phyloP scores from a whole-genome alignment of 169 alveolate genomes.

The Eimeria zaria region DNA sequence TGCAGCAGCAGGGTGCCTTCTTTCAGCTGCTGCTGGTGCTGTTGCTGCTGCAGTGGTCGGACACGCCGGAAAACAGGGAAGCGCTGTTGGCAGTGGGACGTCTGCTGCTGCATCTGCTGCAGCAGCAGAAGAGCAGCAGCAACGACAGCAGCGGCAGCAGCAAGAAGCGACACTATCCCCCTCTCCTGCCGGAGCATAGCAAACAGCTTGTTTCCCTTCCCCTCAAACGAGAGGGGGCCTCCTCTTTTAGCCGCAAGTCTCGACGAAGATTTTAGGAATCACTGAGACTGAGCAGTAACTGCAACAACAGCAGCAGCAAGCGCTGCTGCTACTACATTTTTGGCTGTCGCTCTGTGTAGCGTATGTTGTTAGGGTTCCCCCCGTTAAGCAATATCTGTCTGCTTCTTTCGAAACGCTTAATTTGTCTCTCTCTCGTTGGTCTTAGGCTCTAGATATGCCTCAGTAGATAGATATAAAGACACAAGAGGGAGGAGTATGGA shows the following conservation, averaged over 20 bases:
- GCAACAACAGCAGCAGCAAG: background rate
- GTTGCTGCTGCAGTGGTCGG: constrained; percentile 30
- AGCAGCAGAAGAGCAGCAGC: constrained; percentile 6
- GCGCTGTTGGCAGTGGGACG: constrained; percentile 25
- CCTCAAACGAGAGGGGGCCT: background rate
- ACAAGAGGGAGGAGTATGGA: background rate
- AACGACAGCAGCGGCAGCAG: background rate
- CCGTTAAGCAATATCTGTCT: background rate
- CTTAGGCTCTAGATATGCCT: background rate
- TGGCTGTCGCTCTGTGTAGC: background rate
- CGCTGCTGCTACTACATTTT: background rate
- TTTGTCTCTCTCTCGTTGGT: background rate
- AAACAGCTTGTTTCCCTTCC: background rate
- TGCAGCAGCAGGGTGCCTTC: constrained; percentile 51
- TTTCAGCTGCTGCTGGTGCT: constrained; percentile 23
- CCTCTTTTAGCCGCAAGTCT: background rate
- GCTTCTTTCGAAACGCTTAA: background rate
- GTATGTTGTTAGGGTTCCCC: background rate
- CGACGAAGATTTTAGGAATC: constrained; percentile 8
- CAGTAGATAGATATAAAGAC: background rate
- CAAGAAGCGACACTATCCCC: constrained; percentile 5
- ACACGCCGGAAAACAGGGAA: constrained; percentile 48
- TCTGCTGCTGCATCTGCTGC: constrained; percentile 14
- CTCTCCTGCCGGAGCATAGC: background rate
- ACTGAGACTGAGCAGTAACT: background rate